Conservation (phyloP, 257 asterid genomes). For the Solanum verrucosum region DNA sequence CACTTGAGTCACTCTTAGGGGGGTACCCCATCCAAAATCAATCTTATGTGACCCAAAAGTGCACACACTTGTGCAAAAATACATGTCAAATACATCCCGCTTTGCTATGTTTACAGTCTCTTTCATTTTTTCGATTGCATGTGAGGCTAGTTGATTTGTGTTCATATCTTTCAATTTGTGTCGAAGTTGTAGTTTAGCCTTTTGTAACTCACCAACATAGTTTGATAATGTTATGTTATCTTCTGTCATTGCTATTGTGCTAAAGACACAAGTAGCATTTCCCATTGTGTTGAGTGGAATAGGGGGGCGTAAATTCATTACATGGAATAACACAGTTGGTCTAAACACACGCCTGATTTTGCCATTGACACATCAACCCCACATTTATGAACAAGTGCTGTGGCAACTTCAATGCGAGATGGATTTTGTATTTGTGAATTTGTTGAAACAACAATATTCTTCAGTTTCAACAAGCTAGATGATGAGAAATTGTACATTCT, state of each 20-base stretch:
- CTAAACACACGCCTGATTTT: too few relatives aligned
- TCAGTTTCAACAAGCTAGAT: too few relatives aligned
- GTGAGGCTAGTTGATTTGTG: neutral
- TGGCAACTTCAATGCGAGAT: too few relatives aligned
- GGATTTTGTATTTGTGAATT: too few relatives aligned
- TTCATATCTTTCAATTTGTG: neutral
- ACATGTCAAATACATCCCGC: neutral
- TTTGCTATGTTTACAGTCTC: neutral
- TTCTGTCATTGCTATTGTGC: neutral
- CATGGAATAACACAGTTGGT: too few relatives aligned
- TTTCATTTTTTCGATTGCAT: neutral
- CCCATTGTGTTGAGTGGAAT: neutral
- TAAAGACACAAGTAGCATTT: neutral
- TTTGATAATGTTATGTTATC: neutral
- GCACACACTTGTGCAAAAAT: neutral
- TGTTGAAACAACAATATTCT: too few relatives aligned
- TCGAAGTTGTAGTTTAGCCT: neutral
- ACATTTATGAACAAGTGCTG: too few relatives aligned
- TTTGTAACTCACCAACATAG: neutral
- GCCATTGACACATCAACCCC: too few relatives aligned
- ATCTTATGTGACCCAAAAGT: neutral
- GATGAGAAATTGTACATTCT: neutral
- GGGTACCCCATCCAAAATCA: neutral
- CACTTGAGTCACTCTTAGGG: neutral
- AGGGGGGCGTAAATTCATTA: neutral